Conservation (phyloP, 2,329 filamentous ascomycete species). For the Cercospora zeina region DNA sequence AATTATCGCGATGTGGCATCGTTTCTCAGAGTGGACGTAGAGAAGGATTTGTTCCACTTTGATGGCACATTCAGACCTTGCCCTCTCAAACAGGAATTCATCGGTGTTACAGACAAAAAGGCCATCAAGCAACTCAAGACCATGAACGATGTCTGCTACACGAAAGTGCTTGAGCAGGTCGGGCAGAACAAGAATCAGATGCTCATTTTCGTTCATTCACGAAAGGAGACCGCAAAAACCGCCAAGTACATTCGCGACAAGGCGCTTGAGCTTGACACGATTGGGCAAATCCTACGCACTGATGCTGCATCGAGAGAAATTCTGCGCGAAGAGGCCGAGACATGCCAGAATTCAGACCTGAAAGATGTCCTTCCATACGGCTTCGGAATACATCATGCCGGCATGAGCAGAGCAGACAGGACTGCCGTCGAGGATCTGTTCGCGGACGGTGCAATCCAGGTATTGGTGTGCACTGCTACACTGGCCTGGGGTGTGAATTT, state of each 20-base stretch:
- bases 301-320: constrained; percentile 91
- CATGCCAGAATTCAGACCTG: constrained; percentile 79
- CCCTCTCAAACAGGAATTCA: constrained; percentile 92
- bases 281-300: constrained; percentile 89
- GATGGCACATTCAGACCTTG: constrained; percentile 92
- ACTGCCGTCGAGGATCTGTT: constrained; percentile 95
- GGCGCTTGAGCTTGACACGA: constrained; percentile 93
- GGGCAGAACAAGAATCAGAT: constrained; percentile 93
- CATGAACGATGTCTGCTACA: constrained; percentile 99
- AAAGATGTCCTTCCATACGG: constrained; percentile 95
- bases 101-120: constrained; percentile 96
- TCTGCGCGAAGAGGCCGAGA: constrained; percentile 77
- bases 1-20: constrained; percentile 96
- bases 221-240: constrained; percentile 97
- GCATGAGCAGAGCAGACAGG: constrained; percentile 93
- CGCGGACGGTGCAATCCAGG: constrained; percentile 84
- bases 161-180: constrained; percentile 94
- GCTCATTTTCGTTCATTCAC: constrained; percentile 97
- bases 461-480: constrained; percentile 96
- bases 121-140: constrained; percentile 98
- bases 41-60: constrained; percentile 91
- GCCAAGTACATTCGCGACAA: constrained; percentile 95
- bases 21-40: constrained; percentile 84
- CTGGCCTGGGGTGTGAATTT: constrained; percentile 98
- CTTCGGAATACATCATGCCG: constrained; percentile 97